These are phyloP conservation scores for Stropharia rugosoannulata DNA, from an alignment of 768 basidiomycete genomes.

Conservation along the genomic window DNA sequence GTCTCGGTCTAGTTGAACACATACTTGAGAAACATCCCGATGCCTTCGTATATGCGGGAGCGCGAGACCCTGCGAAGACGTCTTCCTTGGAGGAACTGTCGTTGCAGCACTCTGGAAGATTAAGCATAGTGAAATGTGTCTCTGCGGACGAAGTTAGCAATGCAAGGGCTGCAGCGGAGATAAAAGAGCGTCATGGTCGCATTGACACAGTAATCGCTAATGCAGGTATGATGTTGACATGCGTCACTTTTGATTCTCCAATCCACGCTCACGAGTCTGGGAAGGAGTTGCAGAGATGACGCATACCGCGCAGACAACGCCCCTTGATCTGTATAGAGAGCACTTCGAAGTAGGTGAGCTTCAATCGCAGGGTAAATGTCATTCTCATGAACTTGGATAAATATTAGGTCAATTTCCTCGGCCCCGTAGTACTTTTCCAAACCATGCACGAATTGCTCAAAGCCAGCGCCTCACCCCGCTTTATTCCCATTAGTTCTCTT, in stretches of 20 bases:
- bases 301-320: not conserved
- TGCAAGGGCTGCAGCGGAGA: not conserved
- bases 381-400: no score
- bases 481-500: slow-evolving; percentile 2
- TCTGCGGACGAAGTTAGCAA: not conserved
- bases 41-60: not conserved
- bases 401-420: slow-evolving; percentile 4
- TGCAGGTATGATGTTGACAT: not conserved
- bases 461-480: not conserved
- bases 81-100: not conserved
- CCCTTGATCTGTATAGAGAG: not conserved
- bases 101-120: not conserved
- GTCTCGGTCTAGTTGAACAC: not conserved
- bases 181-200: not conserved
- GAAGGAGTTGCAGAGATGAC: not conserved
- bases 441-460: slow-evolving; percentile 2
- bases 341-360: not conserved
- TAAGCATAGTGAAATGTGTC: not conserved
- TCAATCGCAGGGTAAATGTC: no score
- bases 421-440: slow-evolving; percentile 2
- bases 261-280: not conserved
- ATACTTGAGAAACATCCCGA: not conserved
- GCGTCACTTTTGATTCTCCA: no score
- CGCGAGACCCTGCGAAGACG: not conserved
- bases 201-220: not conserved